Evolutionary conservation across 2,329 filamentous ascomycete species (phyloP).

Genomic region (Paramyrothecium roridum): DNA sequence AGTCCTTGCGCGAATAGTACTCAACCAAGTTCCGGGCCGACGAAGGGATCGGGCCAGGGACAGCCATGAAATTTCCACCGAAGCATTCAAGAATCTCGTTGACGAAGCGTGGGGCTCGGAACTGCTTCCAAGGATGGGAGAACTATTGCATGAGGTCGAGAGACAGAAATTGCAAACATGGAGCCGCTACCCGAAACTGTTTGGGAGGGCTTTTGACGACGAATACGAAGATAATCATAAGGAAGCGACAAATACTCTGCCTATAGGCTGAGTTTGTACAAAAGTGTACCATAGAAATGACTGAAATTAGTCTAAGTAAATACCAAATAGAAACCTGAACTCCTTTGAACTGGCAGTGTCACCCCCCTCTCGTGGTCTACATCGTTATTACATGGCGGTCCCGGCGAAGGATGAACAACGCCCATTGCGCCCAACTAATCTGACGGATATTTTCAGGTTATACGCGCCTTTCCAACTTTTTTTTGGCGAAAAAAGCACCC

Average conservation of each 20-base stretch:
- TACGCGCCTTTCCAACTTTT: no score
- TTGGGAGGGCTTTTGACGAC: slow-evolving; percentile 21
- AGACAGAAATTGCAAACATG: slow-evolving; percentile 24
- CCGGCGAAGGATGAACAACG: background rate
- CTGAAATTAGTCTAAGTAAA: slow-evolving; percentile 1
- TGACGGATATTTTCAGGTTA: no score
- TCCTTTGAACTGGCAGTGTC: background rate
- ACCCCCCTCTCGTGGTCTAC: background rate
- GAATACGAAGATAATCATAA: slow-evolving; percentile 4
- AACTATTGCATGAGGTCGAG: slow-evolving; percentile 22
- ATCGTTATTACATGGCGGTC: background rate
- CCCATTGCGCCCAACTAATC: background rate
- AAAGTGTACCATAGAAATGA: background rate
- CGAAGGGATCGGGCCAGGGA: slow-evolving; percentile 24
- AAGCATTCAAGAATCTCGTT: slow-evolving; percentile 26
- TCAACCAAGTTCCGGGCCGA: slow-evolving; percentile 22
- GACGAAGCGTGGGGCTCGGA: slow-evolving; percentile 30
- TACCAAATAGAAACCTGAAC: background rate
- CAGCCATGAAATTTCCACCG: slow-evolving; percentile 22
- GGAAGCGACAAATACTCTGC: background rate
- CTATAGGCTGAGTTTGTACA: background rate
- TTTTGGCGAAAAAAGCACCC: no score
- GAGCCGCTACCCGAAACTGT: slow-evolving; percentile 23
- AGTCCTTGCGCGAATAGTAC: slow-evolving; percentile 23
- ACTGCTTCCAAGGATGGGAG: slow-evolving; percentile 18